phyloP scores from a whole-genome alignment of 73 alveolate genomes.

The Tetrahymena borealis region DNA sequence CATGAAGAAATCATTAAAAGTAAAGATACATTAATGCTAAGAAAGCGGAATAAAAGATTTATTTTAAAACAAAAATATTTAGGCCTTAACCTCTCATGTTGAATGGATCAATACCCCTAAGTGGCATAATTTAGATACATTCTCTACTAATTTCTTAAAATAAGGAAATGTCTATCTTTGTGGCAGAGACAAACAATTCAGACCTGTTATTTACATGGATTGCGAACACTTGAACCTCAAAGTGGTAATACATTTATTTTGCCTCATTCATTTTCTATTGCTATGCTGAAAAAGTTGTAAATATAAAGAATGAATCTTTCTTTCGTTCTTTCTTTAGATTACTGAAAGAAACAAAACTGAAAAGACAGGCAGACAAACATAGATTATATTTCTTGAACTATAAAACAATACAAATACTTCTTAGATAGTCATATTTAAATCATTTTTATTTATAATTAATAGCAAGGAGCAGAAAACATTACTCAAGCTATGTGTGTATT shows the following conservation, averaged over 20 bases:
- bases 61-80: too few species aligned
- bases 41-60: not conserved
- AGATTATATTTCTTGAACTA: too few species aligned
- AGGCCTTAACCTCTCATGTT: not conserved
- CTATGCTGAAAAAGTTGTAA: not conserved
- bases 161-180: constrained; percentile 14
- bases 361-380: too few species aligned
- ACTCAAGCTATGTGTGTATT: constrained; percentile 15
- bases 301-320: not conserved
- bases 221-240: constrained; percentile 11
- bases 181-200: constrained; percentile 35
- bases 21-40: not conserved
- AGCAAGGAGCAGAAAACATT: constrained; percentile 20
- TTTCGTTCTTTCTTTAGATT: too few species aligned
- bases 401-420: too few species aligned
- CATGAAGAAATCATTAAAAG: constrained; percentile 18
- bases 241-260: not conserved
- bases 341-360: too few species aligned
- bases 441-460: not conserved
- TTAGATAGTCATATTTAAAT: not conserved
- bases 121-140: not conserved
- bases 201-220: constrained; percentile 21
- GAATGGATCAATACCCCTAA: constrained; percentile 9
- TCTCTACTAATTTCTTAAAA: not conserved
- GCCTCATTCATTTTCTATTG: too few species aligned